A percentile compares a stretch with the other conserved stretches of the same genome.
phyloP scores from a whole-genome alignment of 1,284 basidiomycete genomes.

The Puccinia sorghi region DNA sequence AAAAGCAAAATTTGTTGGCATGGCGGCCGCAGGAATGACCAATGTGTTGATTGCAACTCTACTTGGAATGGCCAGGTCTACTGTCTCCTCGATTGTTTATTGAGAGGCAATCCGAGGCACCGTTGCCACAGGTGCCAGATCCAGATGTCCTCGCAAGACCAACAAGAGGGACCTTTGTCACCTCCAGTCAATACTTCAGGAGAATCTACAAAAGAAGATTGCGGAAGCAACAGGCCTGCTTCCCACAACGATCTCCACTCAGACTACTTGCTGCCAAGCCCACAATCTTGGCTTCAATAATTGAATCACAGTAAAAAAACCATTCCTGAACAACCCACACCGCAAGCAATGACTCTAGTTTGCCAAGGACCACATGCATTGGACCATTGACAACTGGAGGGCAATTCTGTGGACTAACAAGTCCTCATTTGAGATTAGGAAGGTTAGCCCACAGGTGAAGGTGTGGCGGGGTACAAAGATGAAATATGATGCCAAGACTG shows the following conservation, averaged over 20 bases:
- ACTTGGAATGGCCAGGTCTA: neutral
- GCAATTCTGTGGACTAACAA: neutral
- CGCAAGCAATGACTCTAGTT: too few species aligned
- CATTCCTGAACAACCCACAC: too few species aligned
- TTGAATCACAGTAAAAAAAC: slow-evolving; percentile 7
- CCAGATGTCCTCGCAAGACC: neutral
- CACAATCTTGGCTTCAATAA: neutral
- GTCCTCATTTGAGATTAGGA: neutral
- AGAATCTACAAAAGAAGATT: neutral
- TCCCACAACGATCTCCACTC: neutral
- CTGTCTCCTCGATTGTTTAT: neutral
- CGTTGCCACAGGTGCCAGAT: neutral
- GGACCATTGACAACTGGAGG: slow-evolving; percentile 13
- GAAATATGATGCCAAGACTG: neutral
- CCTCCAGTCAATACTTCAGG: neutral
- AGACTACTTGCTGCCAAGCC: neutral
- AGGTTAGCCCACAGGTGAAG: neutral
- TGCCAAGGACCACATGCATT: neutral
- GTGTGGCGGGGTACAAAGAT: neutral
- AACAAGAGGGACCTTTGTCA: neutral
- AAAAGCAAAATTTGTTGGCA: too few species aligned
- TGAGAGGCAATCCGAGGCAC: neutral
- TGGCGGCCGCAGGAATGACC: too few species aligned
- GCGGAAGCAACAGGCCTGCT: neutral
- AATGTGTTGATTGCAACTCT: too few species aligned